Base-by-base conservation (phyloP, 345 rosid genomes). In the Arabidopsis arenosa region DNA sequence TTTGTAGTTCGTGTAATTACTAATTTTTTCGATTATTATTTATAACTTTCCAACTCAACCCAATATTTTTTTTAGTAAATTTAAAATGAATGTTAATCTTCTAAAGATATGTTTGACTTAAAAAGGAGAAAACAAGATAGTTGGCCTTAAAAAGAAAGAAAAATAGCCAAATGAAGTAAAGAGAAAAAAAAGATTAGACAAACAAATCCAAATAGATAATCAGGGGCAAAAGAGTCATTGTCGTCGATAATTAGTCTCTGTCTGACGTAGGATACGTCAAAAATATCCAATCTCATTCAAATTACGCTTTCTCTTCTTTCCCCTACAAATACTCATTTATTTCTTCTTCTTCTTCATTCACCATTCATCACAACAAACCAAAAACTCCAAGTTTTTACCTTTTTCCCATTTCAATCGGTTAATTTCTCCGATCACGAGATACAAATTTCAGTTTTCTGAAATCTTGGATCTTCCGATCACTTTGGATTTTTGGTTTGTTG, bases 211-310 rank as follows among this genome's bases (percentile, higher is more conserved):
- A 51, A 28, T 8, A 59, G 6, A 39, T 5, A 67, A 7, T 0
- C 5, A 61, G 56, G 75, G 80, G 36, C 13, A 76, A 11, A 63
- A 35, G 4, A 1, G 80, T 68, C 8, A 68, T 52, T 75, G 4
- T 0, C 0, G 0, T 6, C 5, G 70, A 63, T 44, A 70, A 44
- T 17, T 35, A 5, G 75, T 75, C 73, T 49, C 0, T 7, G 55
- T 36, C 23, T 51, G 43, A 66, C 63, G 68, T 72, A 5, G 4
- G 66, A 47, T 33, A 51, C 58, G 62, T 56, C 80, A 77, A 70
- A 63, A 71, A 77, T 45, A 77, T 77, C 60, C 41, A 41, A 64
- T 72, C 55, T 32, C 77, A 58, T 66, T 72, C 72, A 72, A 71
- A 71, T 30, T 48, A 65, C 49, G 62, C 73, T 71, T 23, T 71